Evolutionary conservation across 306 rosid species (phyloP), one percentile per base, ranked within the genome.

Genomic region (Lathyrus sativus): DNA sequence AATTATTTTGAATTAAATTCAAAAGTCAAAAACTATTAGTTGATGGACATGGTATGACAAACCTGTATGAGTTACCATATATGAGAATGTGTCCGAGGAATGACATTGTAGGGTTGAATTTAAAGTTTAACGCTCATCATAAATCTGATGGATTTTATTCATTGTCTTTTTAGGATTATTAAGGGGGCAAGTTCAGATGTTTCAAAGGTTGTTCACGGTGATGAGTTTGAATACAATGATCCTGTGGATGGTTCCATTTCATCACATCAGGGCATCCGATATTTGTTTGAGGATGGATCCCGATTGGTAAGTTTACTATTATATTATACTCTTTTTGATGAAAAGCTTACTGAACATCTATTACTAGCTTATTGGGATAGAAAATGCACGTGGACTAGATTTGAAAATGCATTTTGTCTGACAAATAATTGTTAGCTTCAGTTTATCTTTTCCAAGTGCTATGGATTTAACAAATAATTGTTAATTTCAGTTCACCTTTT

Each of bases 181-280:
- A 88, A 87, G 65, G 88, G 87, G 72, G 76, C 66, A 70, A 49
- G 82, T 33, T 63, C 96, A 49, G 97, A 95, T 75, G 99, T 95
- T 54, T 76, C 91, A 15, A 84, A 81, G 49, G 92, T 95, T 75
- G 89, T 74, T 64, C 54, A 75, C 8, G 99, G 74, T 67, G 97
- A 95, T 81, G 99, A 95, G 65, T 95, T 95, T 67, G 99, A 95
- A 57, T 95, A 95, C 83, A 90, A 88, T 62, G 99, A 95, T 81
- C 85, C 97, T 11, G 95, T 95, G 71, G 99, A 90, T 73, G 92
- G 96, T 11, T 95, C 96, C 75, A 48, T 95, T 64, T 90, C 97
- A 38, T 88, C 88, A 72, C 97, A 95, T 79, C 99, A 95, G 81
- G 99, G 97, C 50, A 90, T 95, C 75, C 90, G 99, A 55, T 95